These are phyloP conservation scores for Brassica cretica DNA, from an alignment of 345 rosid genomes.

Conservation along the genomic window DNA sequence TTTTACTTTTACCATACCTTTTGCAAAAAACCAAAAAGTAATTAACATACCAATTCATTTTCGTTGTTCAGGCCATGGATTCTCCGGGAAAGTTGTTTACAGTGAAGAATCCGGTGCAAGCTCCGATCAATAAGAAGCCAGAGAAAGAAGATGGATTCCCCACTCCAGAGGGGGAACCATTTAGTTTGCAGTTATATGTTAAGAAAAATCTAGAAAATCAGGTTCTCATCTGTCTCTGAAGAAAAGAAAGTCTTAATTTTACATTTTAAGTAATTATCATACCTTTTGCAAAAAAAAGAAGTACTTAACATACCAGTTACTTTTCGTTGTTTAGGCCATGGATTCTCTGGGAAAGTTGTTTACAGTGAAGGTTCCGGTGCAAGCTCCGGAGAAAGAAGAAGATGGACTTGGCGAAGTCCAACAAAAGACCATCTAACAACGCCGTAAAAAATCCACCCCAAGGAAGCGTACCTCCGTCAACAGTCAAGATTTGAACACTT, in stretches of 20 bases:
- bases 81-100: slow-evolving; percentile 11
- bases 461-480: neutral
- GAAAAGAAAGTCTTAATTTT: no score
- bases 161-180: no score
- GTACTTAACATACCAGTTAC: neutral
- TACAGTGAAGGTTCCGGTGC: slow-evolving; percentile 11
- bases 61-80: slow-evolving; percentile 15
- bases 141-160: slow-evolving; percentile 5
- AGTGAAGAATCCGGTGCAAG: slow-evolving; percentile 12
- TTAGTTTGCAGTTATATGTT: no score
- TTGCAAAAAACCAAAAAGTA: neutral
- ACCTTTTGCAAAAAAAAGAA: no score
- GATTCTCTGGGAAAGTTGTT: neutral
- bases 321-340: neutral
- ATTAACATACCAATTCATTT: neutral
- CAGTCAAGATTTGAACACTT: neutral
- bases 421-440: neutral
- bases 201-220: no score
- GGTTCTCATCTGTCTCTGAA: no score
- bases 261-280: no score
- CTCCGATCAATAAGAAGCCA: neutral
- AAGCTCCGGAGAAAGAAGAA: neutral
- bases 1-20: neutral
- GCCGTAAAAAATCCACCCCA: neutral
- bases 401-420: neutral